Base-by-base conservation (phyloP, 169 alveolate genomes). In the Eimeria falciformis region DNA sequence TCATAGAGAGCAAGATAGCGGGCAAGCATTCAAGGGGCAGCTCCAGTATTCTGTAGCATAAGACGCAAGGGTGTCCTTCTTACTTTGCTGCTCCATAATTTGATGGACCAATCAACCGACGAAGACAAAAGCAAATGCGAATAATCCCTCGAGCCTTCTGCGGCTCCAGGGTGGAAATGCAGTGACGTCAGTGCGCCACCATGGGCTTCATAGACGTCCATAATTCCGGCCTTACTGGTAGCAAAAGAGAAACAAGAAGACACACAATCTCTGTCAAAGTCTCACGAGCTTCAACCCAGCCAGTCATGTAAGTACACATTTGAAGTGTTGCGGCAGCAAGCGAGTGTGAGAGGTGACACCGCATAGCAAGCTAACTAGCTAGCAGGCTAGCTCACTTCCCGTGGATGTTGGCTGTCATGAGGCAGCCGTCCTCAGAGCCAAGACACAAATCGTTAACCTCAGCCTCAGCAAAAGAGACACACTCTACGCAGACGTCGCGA, bases 101-200 rank as follows among this genome's bases (percentile, higher is more conserved):
- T 95, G 14, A 96, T 94, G 0, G 97, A 94, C 98, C 98, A 97
- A 92, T 97, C 98, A 43, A 95, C 95, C 7, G 98, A 97, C 17
- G 97, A 82, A 27, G 97, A 94, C 46, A 97, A 86, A 40, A 97
- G 93, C 25, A 97, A 43, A 87, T 82, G 82, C 12, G 92, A 92
- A n/a, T 95, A 77, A 29, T 94, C 94, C n/a, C 92, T 92, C 7
- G 92, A 62, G 45, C 95, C 95, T 43, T 95, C 94, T 56, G 94
- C 50, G 6, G 55, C 40, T 2, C 87, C 88, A 9, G 97, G 97
- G 77, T 95, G 97, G 50, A 94, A 91, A 29, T 95, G 95, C 5
- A 96, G 58, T 27, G 96, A 90, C 37, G 97, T 95, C 11, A 97
- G 56, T 0, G 97, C 96, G 4, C 97, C 98, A 25, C 81, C 68